Evolutionary conservation across 2,329 filamentous ascomycete genomes (phyloP), one percentile per base, ranked within the genome.

Genomic region (Epichloe hybrida): DNA sequence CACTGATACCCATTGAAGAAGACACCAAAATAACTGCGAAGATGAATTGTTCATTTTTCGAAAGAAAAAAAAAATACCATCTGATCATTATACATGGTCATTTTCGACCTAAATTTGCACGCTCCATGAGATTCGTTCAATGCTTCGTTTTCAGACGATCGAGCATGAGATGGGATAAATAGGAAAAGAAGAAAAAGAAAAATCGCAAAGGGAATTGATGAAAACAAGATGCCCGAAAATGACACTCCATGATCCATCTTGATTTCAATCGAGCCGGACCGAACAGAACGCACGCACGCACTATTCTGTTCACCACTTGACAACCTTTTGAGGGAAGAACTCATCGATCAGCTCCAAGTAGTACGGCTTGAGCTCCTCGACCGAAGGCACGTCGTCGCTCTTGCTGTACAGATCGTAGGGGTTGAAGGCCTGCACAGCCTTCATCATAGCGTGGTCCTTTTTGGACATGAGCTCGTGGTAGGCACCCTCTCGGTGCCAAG

Each of bases 331-430:
- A 7, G 69, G 69, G 60, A 71, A 71, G 56, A 68, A 71, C 60
- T 71, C 68, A 51, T 67, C 59, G 45, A 71, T 71, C 38, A 71
- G 61, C 54, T 69, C 68, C 62, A 67, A 61, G 54, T 71, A 71
- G 55, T 71, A 71, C 1, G 69, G 69, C 66, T 91, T 94, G 52
- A 95, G 72, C 60, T 86, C 80, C 62, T 88, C 84, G 1, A 83
- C 78, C 52, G 79, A 82, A 1, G 88, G 88, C 21, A 88, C 75
- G 23, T 80, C 86, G 61, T 95, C 88, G 59, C 83, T 89, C 81
- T 95, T 95, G 72, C 85, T 91, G 72, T 95, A 95, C 49, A 95
- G 64, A 64, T 95, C 89, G 61, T 95, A 95, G 0, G 88, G 88
- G 65, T 95, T 95, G 69, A 95, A 95, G 0, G 86, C 87, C 66